phyloP scores from a whole-genome alignment of 352 stramenopile genomes.

The Globisporangium megalacanthum region DNA sequence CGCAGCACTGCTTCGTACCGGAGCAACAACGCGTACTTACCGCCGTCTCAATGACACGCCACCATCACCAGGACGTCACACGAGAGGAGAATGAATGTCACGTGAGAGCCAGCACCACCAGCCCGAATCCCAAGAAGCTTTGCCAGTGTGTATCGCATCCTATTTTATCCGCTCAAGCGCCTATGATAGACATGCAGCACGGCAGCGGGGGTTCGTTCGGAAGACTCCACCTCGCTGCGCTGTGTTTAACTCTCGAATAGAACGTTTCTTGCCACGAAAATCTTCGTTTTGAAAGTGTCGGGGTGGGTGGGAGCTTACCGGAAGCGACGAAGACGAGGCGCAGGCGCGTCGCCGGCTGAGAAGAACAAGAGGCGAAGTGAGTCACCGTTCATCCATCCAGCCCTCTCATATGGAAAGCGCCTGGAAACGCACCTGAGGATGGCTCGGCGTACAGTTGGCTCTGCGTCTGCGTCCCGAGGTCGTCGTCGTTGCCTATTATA shows the following conservation, averaged over 20 bases:
- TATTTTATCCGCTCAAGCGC: conserved; percentile 1
- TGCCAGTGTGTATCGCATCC: conserved; percentile 11
- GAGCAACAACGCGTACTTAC: conserved; percentile 14
- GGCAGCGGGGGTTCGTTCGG: conserved; percentile 11
- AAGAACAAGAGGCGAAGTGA: not conserved
- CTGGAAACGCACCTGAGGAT: conserved; percentile 24
- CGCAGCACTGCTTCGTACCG: conserved; percentile 14
- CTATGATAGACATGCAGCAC: too few relatives aligned
- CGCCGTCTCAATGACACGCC: conserved; percentile 7
- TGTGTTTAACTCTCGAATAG: not conserved
- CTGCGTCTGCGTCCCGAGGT: conserved; percentile 31
- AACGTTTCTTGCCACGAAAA: not conserved
- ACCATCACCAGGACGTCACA: not conserved
- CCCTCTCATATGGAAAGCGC: not conserved
- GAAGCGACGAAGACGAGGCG: conserved; percentile 50
- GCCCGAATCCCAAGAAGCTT: not conserved
- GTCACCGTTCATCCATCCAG: not conserved
- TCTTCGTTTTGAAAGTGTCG: not conserved
- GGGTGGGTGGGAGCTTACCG: conserved; percentile 16
- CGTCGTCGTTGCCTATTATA: conserved; percentile 12
- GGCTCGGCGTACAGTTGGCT: conserved; percentile 25
- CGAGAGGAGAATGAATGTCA: not conserved
- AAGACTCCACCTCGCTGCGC: conserved; percentile 10
- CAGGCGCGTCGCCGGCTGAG: conserved; percentile 16
- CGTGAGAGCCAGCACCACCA: conserved; percentile 13